Conservation (phyloP, 495 filamentous ascomycete species). For the Aspergillus coremiiformis region DNA sequence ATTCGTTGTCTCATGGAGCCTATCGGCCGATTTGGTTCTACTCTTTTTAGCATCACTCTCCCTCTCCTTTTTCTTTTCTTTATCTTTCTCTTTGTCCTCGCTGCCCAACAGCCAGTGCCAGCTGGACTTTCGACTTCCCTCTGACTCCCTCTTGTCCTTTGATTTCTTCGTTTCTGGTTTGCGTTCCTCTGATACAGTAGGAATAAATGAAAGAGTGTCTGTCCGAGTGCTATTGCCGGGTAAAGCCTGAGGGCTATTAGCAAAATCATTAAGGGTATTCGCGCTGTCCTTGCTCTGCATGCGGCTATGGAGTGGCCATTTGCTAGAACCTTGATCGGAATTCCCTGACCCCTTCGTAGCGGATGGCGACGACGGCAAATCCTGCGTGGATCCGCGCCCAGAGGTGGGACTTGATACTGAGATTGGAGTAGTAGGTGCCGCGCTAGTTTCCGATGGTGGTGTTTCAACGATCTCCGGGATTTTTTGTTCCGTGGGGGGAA, state of each 20-base stretch:
- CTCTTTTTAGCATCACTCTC: slow-evolving; percentile 54
- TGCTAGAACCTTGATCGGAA: slow-evolving; percentile 17
- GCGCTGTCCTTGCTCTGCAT: slow-evolving; percentile 25
- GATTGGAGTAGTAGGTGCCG: slow-evolving; percentile 19
- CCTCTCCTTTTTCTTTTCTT: slow-evolving; percentile 50
- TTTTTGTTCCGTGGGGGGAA: slow-evolving; percentile 32
- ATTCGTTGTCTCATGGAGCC: slow-evolving; percentile 61
- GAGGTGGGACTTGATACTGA: slow-evolving; percentile 30
- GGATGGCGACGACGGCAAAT: slow-evolving; percentile 22
- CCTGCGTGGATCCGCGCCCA: slow-evolving; percentile 51
- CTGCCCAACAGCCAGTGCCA: slow-evolving; percentile 71
- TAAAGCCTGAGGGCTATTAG: slow-evolving; percentile 42
- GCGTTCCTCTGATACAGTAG: slow-evolving; percentile 63
- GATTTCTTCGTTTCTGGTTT: slow-evolving; percentile 57
- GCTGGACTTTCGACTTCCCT: slow-evolving; percentile 65
- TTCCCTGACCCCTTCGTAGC: slow-evolving; percentile 19
- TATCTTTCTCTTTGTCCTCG: slow-evolving; percentile 67
- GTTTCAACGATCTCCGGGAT: slow-evolving; percentile 67
- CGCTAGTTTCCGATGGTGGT: slow-evolving; percentile 38
- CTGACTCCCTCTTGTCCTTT: slow-evolving; percentile 55
- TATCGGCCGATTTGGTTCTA: slow-evolving; percentile 53
- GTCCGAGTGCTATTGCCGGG: slow-evolving; percentile 67
- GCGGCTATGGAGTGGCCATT: slow-evolving; percentile 22
- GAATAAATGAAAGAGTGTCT: slow-evolving; percentile 76
- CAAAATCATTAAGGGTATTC: slow-evolving; percentile 30